phyloP scores from a whole-genome alignment of 768 basidiomycete genomes.

The Paxillus rubicundulus region DNA sequence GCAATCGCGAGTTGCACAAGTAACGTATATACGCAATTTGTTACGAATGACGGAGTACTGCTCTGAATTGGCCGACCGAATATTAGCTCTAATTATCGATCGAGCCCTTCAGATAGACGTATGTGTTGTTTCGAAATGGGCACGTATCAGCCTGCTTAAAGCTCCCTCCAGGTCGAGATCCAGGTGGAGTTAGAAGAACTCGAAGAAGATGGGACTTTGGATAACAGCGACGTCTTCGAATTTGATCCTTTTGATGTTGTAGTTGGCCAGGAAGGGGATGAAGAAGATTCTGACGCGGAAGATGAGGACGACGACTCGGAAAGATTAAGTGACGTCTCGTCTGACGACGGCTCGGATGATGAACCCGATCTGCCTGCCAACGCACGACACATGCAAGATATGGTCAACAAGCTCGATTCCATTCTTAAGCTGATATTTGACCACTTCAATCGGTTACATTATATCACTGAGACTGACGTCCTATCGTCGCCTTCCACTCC shows the following conservation, averaged over 20 bases:
- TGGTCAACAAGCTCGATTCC: constrained; percentile 90
- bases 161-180: constrained; percentile 74
- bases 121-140: constrained; percentile 28
- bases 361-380: constrained; percentile 43
- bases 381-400: constrained; percentile 70
- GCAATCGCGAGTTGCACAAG: constrained; percentile 72
- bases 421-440: constrained; percentile 84
- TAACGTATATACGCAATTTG: constrained; percentile 89
- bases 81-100: constrained; percentile 85
- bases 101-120: constrained; percentile 97
- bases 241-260: constrained; percentile 85
- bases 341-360: constrained; percentile 54
- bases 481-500: constrained; percentile 10
- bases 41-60: constrained; percentile 84
- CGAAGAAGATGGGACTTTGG: constrained; percentile 59
- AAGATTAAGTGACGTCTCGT: constrained; percentile 72
- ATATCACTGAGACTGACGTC: constrained; percentile 21
- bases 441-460: constrained; percentile 63
- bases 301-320: constrained; percentile 50
- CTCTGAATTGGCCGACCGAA: constrained; percentile 78
- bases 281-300: constrained; percentile 54
- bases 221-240: constrained; percentile 62
- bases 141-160: not conserved
- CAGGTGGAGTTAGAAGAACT: constrained; percentile 94
- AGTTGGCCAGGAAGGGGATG: constrained; percentile 70